Evolutionary conservation across 2,329 filamentous ascomycete genomes (phyloP).

Genomic region (Aphanocladium album): DNA sequence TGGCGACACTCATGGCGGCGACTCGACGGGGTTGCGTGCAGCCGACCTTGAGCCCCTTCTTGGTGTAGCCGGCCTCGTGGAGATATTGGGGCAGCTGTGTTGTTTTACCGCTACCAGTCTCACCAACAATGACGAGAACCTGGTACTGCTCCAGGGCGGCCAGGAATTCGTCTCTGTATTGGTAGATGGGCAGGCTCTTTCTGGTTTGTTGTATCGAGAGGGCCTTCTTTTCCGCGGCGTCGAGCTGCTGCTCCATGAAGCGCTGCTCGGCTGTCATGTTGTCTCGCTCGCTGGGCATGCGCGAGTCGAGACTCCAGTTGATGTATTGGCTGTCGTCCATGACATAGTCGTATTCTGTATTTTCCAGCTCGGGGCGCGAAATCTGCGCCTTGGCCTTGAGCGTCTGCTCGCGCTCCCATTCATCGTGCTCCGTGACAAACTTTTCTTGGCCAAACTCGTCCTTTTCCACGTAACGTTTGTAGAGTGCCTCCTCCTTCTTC

Average conservation of each 20-base stretch:
- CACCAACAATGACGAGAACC: conserved; percentile 85
- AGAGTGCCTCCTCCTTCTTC: conserved; percentile 84
- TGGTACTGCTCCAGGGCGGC: conserved; percentile 83
- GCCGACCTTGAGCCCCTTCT: conserved; percentile 76
- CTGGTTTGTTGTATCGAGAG: conserved; percentile 86
- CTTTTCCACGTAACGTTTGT: conserved; percentile 82
- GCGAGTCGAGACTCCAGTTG: conserved; percentile 73
- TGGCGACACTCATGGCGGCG: conserved; percentile 95
- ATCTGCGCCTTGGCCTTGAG: conserved; percentile 86
- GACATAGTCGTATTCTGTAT: conserved; percentile 87
- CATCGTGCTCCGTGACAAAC: conserved; percentile 88
- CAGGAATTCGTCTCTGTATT: conserved; percentile 79
- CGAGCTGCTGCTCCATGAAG: conserved; percentile 72
- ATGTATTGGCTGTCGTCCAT: conserved; percentile 87
- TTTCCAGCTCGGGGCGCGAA: conserved; percentile 64
- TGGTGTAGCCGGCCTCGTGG: conserved; percentile 85
- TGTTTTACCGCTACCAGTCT: conserved; percentile 93
- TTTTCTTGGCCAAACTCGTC: conserved; percentile 85
- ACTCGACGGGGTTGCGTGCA: conserved; percentile 94
- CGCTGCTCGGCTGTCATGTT: conserved; percentile 72
- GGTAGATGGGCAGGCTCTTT: conserved; percentile 84
- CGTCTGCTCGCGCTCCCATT: conserved; percentile 90
- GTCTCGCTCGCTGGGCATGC: conserved; percentile 65
- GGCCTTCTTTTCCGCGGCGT: conserved; percentile 83
- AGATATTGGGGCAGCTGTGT: conserved; percentile 94